These are phyloP conservation scores for Picea sitchensis DNA, from an alignment of 75 land plant genomes.

Conservation along the genomic window DNA sequence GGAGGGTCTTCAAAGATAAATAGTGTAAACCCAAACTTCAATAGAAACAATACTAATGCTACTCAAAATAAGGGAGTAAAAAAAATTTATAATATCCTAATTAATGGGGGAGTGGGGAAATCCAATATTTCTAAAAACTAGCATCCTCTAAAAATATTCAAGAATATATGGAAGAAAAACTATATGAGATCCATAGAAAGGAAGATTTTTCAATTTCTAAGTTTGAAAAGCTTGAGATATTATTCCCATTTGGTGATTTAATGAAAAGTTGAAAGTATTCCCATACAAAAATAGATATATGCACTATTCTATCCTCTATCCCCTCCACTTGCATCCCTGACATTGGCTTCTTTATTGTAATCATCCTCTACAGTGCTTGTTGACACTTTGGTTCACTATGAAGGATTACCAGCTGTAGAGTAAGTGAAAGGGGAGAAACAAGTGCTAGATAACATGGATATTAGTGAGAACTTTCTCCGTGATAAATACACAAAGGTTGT, in stretches of 20 bases:
- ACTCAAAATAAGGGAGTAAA: background rate
- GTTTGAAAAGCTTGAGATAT: too few relatives aligned
- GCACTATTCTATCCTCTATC: too few relatives aligned
- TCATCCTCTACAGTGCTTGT: background rate
- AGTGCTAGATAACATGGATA: background rate
- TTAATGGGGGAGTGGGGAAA: background rate
- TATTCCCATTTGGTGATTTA: too few relatives aligned
- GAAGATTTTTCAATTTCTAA: too few relatives aligned
- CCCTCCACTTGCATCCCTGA: slow-evolving; percentile 6
- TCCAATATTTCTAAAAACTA: background rate
- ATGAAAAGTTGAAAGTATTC: too few relatives aligned
- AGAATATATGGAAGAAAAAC: too few relatives aligned
- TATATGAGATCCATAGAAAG: too few relatives aligned
- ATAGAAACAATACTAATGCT: background rate
- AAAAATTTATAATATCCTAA: background rate
- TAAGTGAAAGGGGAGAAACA: background rate
- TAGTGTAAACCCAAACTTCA: background rate
- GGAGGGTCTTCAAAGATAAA: background rate
- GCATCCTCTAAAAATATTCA: too few relatives aligned
- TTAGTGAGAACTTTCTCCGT: background rate
- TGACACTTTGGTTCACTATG: background rate
- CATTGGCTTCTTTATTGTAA: background rate
- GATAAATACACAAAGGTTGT: background rate
- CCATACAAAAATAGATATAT: too few relatives aligned
- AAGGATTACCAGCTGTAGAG: background rate